Evolutionary conservation across 495 filamentous ascomycete species (phyloP), one percentile per base, ranked within the genome.

Genomic region (Tuber magnatum): DNA sequence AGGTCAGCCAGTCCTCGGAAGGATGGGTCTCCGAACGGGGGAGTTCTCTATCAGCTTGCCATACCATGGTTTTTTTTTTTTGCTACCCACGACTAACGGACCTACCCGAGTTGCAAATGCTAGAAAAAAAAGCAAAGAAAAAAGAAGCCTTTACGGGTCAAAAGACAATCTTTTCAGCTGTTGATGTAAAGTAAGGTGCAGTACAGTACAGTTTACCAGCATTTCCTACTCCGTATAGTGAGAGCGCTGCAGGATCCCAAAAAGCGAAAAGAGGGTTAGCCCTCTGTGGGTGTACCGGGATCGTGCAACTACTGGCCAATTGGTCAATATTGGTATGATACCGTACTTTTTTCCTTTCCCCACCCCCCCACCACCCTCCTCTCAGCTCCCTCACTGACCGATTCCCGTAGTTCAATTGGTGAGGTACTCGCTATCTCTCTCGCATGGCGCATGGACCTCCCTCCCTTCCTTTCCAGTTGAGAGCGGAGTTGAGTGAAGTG

Each of bases 101-200:
- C 56, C 1, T 65, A 20, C 56, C 56, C 56, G 14, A 35, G 56
- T 65, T 65, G 56, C 28, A 35, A 65, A 35, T 35, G 14, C 12
- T n/a, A 65, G 32, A n/a, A n/a, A n/a, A n/a, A n/a, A 65, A 65
- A 65, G 56, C 28, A 65, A 65, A 65, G 56, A 65, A 65, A 65
- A 51, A 20, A 46, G 35, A 65, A 20, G 12, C 56, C 14, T 65
- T 35, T 65, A 35, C 56, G 16, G 56, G 56, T 65, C 56, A 35
- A 65, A 32, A 65, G 56, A 14, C 28, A 65, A 65, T 35, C 56
- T 35, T 35, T 65, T 65, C 56, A 65, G 56, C 56, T 35, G 28
- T 20, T 35, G 28, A 65, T 65, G 56, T 35, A 65, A 28, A 32
- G 12, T 20, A 56, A 22, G 6, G 48, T 56, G 24, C 48, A 56